Base-by-base conservation (phyloP, 192 early-diverging fungal genomes). In the Pilaira anomala region DNA sequence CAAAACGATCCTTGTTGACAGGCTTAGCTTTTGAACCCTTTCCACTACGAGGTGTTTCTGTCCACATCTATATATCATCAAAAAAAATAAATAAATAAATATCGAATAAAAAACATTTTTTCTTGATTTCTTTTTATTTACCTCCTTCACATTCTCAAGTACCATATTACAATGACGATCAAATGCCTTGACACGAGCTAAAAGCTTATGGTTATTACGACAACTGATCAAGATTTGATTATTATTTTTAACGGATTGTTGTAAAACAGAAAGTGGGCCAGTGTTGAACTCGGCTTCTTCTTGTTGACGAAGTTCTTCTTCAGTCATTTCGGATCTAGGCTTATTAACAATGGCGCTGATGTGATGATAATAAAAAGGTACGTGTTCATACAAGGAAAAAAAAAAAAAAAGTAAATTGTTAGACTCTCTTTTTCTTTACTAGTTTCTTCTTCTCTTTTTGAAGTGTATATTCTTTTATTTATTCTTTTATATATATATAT, bases 161-260 rank as follows among this genome's bases (percentile, higher is more conserved):
- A 99, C 96, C 96, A 99, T 97, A 80, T 99, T 99, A 83, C 92
- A 97, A 73, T 99, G 97, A 49, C 97, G 88, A 78, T 99, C 97
- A 74, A 99, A 99, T 48, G 96, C 97, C 80, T 99, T 99, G 64
- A 99, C 91, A 68, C 95, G 84, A 9, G 93, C 97, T 6, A 99
- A 78, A 62, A 99, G 84, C 73, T 98, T 98, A 75, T 92, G 86
- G 84, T 99, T 99, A 80, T 99, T 99, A 77, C 92, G 83, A 75
- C 95, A 94, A 64, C 84, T 95, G 72, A 99, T 91, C 59, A 99
- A 86, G 26, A 99, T 90, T 80, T 98, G 96, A 44, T 90, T 92
- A 80, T 91, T 92, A 83, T 95, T 97, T 74, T 89, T 92, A 36
- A 98, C 95, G 6, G 95, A 91, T 81, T 88, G 85, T 45, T 87